A percentile compares a stretch with the other conserved stretches of the same genome.
Conservation (phyloP, 345 rosid genomes). For the Eucalyptus pauciflora region DNA sequence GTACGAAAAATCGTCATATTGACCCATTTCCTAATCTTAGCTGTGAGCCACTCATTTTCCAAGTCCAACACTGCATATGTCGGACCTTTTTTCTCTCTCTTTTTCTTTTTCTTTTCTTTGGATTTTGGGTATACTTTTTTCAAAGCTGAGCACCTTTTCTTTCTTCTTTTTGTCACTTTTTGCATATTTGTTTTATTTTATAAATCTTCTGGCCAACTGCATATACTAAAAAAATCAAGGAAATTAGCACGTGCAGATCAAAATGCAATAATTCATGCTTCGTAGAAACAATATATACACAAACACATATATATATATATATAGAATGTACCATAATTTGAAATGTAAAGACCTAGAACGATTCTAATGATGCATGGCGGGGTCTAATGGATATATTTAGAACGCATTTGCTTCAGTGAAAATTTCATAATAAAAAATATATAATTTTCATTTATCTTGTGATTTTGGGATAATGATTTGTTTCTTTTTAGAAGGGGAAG, state of each 20-base stretch:
- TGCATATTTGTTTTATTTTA: neutral
- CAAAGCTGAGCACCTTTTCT: neutral
- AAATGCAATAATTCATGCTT: neutral
- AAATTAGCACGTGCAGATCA: neutral
- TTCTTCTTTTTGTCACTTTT: neutral
- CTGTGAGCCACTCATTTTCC: neutral
- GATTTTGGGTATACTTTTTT: neutral
- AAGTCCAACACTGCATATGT: neutral
- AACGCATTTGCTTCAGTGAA: neutral
- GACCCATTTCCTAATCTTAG: neutral
- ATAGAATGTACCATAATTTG: neutral
- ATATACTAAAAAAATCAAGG: neutral
- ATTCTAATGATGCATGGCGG: neutral
- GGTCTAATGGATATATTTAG: neutral
- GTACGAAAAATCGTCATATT: neutral
- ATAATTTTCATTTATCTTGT: neutral
- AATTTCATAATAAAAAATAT: too few relatives aligned
- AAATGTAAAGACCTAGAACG: neutral
- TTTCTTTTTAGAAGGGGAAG: neutral
- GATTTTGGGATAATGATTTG: neutral
- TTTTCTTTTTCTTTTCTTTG: neutral
- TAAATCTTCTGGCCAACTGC: neutral
- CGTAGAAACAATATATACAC: neutral
- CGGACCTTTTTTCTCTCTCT: neutral
- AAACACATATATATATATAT: too few relatives aligned